These are phyloP conservation scores for Boeremia lycopersici DNA, from an alignment of 2,329 filamentous ascomycete species.

Conservation along the genomic window DNA sequence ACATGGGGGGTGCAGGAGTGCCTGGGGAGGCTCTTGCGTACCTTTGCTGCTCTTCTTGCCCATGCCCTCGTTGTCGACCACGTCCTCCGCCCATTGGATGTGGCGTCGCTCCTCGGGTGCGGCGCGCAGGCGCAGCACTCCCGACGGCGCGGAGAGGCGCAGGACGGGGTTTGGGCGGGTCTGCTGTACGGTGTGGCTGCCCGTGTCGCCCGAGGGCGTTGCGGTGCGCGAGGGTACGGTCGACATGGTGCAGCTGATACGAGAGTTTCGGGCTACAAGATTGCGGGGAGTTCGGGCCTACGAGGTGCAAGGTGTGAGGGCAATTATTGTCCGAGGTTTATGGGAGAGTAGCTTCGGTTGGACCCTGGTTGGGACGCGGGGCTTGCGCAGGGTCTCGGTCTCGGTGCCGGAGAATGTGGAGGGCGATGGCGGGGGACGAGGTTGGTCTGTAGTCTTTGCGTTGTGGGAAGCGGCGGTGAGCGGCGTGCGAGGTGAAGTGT, in stretches of 20 bases:
- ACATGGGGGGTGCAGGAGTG: background rate
- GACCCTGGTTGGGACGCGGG: conserved; percentile 8
- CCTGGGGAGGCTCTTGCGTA: conserved; percentile 43
- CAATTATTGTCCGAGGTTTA: background rate
- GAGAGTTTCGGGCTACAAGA: background rate
- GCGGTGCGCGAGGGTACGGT: conserved; percentile 26
- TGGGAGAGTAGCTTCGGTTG: background rate
- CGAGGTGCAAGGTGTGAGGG: too few species aligned
- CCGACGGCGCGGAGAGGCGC: conserved; percentile 43
- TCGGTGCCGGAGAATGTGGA: background rate
- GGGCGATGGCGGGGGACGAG: background rate
- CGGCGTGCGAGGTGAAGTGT: background rate
- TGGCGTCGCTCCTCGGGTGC: conserved; percentile 58
- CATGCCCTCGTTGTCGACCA: conserved; percentile 93
- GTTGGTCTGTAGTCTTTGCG: background rate
- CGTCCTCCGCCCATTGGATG: conserved; percentile 91
- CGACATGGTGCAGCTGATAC: conserved; percentile 8
- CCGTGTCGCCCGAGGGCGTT: conserved; percentile 24
- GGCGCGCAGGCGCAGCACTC: conserved; percentile 50
- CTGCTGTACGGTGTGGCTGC: conserved; percentile 34
- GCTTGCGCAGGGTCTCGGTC: background rate
- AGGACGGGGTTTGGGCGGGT: conserved; percentile 39
- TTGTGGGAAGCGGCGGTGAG: background rate
- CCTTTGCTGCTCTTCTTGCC: conserved; percentile 95
- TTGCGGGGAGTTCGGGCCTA: background rate